These are phyloP conservation scores for Madurella fahalii DNA, from an alignment of 2,329 filamentous ascomycete species.

Conservation along the genomic window DNA sequence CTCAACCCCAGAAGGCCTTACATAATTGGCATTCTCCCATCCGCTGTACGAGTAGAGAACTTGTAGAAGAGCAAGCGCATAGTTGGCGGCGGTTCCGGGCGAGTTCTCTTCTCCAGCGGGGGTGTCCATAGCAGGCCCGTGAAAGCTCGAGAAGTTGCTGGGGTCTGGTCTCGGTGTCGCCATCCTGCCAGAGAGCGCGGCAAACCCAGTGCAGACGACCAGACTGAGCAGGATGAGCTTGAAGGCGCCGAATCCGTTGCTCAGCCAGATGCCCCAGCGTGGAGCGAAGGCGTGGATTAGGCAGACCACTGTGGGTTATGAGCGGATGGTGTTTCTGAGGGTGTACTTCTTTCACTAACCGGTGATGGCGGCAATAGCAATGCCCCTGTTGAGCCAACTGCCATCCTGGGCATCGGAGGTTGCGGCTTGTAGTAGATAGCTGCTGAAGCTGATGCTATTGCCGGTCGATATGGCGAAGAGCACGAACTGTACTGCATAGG, in stretches of 20 bases:
- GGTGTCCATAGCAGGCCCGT: conserved; percentile 19
- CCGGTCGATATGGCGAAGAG: conserved; percentile 35
- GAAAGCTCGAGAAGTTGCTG: conserved; percentile 27
- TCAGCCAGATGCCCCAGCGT: conserved; percentile 33
- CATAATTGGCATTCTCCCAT: conserved; percentile 40
- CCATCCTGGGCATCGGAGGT: conserved; percentile 24
- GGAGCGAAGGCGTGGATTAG: conserved; percentile 35
- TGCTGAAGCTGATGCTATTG: conserved; percentile 33
- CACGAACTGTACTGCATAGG: conserved; percentile 31
- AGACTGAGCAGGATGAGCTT: conserved; percentile 33
- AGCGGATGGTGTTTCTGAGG: not conserved
- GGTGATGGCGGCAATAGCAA: conserved; percentile 33
- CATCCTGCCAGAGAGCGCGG: conserved; percentile 28
- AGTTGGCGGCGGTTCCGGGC: conserved; percentile 24
- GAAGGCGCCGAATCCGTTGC: conserved; percentile 35
- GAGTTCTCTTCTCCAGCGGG: not conserved
- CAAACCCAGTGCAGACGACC: conserved; percentile 32
- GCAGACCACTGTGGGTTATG: conserved; percentile 27
- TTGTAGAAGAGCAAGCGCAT: conserved; percentile 32
- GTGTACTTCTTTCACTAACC: conserved; percentile 5
- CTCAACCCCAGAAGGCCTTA: conserved; percentile 1
- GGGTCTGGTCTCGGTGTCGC: conserved; percentile 17
- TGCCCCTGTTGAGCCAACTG: conserved; percentile 31
- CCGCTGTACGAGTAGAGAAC: conserved; percentile 37
- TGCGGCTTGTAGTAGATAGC: conserved; percentile 32